Conservation (phyloP, 352 stramenopile species). For the Aphanomyces astaci region DNA sequence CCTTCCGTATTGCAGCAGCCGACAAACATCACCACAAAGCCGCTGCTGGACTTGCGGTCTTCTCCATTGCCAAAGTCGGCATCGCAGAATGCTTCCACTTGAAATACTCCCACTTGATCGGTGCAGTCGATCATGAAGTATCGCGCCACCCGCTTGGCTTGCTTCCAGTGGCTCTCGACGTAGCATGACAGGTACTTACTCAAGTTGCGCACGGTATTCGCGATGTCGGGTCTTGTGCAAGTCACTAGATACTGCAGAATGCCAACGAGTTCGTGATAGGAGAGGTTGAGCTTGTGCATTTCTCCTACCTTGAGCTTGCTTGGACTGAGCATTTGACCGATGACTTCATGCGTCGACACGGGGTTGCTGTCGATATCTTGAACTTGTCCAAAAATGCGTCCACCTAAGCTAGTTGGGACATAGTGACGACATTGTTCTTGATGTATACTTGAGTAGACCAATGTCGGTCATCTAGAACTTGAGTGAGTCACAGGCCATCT, state of each 20-base stretch:
- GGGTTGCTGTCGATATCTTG: neutral
- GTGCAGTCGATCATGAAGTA: neutral
- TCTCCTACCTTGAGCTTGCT: neutral
- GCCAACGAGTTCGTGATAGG: neutral
- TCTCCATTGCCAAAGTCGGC: neutral
- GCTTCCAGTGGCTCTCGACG: neutral
- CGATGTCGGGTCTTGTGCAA: neutral
- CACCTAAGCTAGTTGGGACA: too few species aligned
- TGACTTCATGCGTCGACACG: neutral
- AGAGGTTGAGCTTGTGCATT: neutral
- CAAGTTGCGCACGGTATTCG: neutral
- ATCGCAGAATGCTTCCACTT: neutral
- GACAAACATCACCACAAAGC: neutral
- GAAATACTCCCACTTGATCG: neutral
- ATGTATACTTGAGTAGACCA: constrained; percentile 17
- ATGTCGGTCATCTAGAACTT: constrained; percentile 14
- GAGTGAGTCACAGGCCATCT: constrained; percentile 1
- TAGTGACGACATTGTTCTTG: too few species aligned
- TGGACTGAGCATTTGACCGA: neutral
- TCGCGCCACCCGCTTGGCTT: neutral
- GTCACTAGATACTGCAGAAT: neutral
- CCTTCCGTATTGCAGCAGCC: neutral
- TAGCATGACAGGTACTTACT: neutral
- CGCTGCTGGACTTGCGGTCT: neutral
- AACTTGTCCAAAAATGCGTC: too few species aligned